Base-by-base conservation (phyloP, 371 early-diverging fungal species). In the Mortierella sp. region DNA sequence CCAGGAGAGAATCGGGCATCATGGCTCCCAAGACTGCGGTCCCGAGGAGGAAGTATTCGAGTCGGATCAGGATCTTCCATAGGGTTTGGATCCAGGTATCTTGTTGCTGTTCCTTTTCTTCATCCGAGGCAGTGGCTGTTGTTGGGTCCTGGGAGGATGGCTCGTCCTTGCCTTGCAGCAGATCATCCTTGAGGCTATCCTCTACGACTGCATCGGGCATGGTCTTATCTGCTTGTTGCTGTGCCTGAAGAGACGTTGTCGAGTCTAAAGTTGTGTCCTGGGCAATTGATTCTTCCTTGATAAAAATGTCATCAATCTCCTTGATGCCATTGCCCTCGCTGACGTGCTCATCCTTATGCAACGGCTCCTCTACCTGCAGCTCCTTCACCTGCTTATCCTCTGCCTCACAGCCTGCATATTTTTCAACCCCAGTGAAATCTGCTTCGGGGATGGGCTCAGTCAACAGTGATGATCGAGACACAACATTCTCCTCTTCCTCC, bases 1-100 rank as follows among this genome's bases (percentile, higher is more conserved):
- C 84, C 26, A 73, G 31, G 19, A 74, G 2, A 55, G 80, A 80
- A 14, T 84, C 84, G 31, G 84, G 84, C 76, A 80, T 77, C 78
- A 80, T 80, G 5, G 81, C 81, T 1, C 84, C 84, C 47, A 84
- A 48, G 34, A 84, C 84, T 0, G 84, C 84, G 0, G 84, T 80
- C 16, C 84, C 81, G 1, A 84, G 57, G 14, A 84, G n/a, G 24
- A 84, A 58, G 63, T 80, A 84, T 44, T 84, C 84, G 19, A 78
- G 77, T 3, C 80, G 78, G 21, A 80, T 58, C 24, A 84, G 70
- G 21, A 80, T 44, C n/a, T 70, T 63, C 84, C 84, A 84, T 3
- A 84, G 52, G 16, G 47, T 11, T 16, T 84, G 81, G 26, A 80
- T 50, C 84, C 84, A 80, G 2, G 42, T 50, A 5, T 80, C 80